Percentiles rank a stretch among this genome's conserved stretches.
phyloP scores from a whole-genome alignment of 257 asterid genomes.

The Ballota nigra region DNA sequence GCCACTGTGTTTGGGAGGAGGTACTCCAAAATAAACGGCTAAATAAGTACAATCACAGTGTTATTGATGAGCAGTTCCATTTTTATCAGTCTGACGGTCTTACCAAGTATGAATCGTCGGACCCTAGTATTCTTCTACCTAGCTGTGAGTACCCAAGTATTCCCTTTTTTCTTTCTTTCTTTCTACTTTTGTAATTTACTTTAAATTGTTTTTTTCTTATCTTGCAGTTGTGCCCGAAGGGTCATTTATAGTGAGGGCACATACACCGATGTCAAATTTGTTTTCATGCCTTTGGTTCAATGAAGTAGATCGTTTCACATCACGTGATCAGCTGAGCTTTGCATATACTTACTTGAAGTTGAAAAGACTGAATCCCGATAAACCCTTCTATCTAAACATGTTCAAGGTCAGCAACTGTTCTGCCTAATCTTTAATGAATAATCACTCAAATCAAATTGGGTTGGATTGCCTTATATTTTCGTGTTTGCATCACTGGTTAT shows the following conservation, averaged over 20 bases:
- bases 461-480: not conserved
- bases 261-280: constrained; percentile 82
- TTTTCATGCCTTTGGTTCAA: constrained; percentile 97
- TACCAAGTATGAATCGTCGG: constrained; percentile 68
- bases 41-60: constrained; percentile 78
- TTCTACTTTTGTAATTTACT: not conserved
- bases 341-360: constrained; percentile 83
- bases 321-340: constrained; percentile 94
- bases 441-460: not conserved
- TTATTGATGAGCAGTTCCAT: constrained; percentile 79
- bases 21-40: constrained; percentile 85
- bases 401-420: constrained; percentile 60
- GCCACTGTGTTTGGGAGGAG: constrained; percentile 97
- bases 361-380: constrained; percentile 66
- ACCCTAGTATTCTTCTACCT: constrained; percentile 57
- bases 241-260: constrained; percentile 87
- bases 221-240: constrained; percentile 87
- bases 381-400: constrained; percentile 63
- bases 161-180: constrained; percentile 9
- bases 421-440: not conserved
- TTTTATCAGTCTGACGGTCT: constrained; percentile 86
- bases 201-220: constrained; percentile 9
- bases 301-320: constrained; percentile 82
- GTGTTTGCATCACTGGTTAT: not conserved
- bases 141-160: constrained; percentile 63